Conservation (phyloP, 2,329 filamentous ascomycete genomes). For the Talaromyces amestolkiae region DNA sequence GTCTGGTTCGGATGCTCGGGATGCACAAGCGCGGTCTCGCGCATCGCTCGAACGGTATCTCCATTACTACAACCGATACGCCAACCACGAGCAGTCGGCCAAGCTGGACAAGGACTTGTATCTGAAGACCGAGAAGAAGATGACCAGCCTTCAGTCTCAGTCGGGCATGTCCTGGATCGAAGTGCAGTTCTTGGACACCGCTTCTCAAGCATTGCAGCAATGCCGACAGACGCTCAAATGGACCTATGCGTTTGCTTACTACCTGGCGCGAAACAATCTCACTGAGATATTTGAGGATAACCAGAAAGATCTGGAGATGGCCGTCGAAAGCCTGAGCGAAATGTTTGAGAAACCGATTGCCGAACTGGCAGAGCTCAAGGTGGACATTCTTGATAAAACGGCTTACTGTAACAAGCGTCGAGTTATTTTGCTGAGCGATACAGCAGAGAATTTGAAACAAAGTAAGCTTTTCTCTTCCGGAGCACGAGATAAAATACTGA, state of each 20-base stretch:
- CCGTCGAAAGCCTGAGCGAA: constrained; percentile 92
- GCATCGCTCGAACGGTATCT: constrained; percentile 93
- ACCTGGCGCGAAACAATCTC: constrained; percentile 90
- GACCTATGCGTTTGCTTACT: constrained; percentile 99
- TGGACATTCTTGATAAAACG: constrained; percentile 98
- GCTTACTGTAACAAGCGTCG: constrained; percentile 92
- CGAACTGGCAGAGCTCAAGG: constrained; percentile 81
- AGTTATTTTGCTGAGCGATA: constrained; percentile 85
- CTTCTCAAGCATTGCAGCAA: constrained; percentile 88
- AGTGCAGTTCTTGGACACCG: constrained; percentile 92
- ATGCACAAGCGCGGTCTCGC: constrained; percentile 86
- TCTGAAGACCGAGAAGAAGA: constrained; percentile 96
- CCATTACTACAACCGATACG: constrained; percentile 98
- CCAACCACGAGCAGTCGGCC: constrained; percentile 97
- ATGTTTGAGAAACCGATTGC: constrained; percentile 98
- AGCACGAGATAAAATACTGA: constrained; percentile 2
- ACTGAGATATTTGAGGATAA: constrained; percentile 99
- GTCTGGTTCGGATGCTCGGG: constrained; percentile 83
- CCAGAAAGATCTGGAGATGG: constrained; percentile 96
- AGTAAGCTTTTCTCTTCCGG: constrained; percentile 53
- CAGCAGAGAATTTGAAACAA: constrained; percentile 84
- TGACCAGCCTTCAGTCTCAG: constrained; percentile 89
- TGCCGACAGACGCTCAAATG: constrained; percentile 99
- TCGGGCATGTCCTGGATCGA: constrained; percentile 99
- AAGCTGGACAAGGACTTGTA: constrained; percentile 96